Base-by-base conservation (phyloP, 352 stramenopile genomes). In the Phytophthora sansomeana region DNA sequence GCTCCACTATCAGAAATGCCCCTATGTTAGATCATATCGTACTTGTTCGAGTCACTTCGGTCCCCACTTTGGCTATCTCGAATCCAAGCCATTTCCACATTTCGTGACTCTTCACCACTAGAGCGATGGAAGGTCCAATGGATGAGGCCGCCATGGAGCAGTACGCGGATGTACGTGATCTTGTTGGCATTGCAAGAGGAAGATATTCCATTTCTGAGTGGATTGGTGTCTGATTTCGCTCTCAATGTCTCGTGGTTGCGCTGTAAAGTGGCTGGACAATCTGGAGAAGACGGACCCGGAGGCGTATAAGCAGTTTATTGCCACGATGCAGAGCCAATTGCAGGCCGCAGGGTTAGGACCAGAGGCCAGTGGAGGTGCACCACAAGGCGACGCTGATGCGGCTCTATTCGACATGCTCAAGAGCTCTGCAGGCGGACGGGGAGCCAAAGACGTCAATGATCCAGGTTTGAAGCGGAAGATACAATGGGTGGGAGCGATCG, bases 201-300 rank as follows among this genome's bases (percentile, higher is more conserved):
- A 55, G 26, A 41, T 9, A 26, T 8, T 6, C 44, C 4, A 32
- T 48, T 51, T 58, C 7, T 55, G 36, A 7, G 19, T 24, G n/a
- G 51, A 65, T 50, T 59, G 7, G 11, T 9, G 24, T 8, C 29
- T 35, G 10, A 65, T 58, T 10, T 13, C 6, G 3, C 16, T 57
- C 50, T 69, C 51, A 72, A 29, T 35, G 50, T 49, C 36, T 55
- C 26, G 16, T 67, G 17, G 14, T 42, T 54, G 26, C 16, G n/a
- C 9, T 38, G 35, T 11, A 6, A 26, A 95, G 87, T 87, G 75
- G 70, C 73, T 95, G 33, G 85, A 95, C 47, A 81, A 87, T 47
- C 60, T 95, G 52, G 81, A 90, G 50, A 78, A 78, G 43, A 87
- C 80, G 9, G 85, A 95, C 50, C 85, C 87, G 4, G 69, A 88